Conservation (phyloP, 768 basidiomycete species). For the Porpolomopsis calyptriformis region DNA sequence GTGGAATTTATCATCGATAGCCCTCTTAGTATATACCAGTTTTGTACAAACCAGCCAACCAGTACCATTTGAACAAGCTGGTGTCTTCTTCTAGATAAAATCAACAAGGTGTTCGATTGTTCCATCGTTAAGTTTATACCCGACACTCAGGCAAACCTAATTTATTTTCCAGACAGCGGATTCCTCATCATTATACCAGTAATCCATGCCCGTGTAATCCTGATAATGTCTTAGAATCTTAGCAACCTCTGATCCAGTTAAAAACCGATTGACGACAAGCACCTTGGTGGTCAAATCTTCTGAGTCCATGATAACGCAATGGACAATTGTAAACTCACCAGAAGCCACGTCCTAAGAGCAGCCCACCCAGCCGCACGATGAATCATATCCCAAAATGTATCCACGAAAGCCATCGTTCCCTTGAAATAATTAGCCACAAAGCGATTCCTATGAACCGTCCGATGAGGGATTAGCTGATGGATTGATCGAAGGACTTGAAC, state of each 20-base stretch:
- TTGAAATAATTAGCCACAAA: slow-evolving; percentile 48
- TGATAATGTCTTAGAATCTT: slow-evolving; percentile 47
- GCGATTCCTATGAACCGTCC: slow-evolving; percentile 20
- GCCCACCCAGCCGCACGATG: slow-evolving; percentile 59
- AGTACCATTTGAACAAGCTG: too few relatives aligned
- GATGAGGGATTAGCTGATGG: neutral
- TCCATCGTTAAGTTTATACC: too few relatives aligned
- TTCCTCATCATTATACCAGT: slow-evolving; percentile 27
- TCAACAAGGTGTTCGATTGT: too few relatives aligned
- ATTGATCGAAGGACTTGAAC: slow-evolving; percentile 6
- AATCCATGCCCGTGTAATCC: slow-evolving; percentile 35
- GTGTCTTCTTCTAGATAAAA: too few relatives aligned
- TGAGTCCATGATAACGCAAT: neutral
- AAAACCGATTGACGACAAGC: slow-evolving; percentile 42
- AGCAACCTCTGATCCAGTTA: slow-evolving; percentile 40
- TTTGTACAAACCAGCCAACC: too few relatives aligned
- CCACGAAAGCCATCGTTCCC: slow-evolving; percentile 45
- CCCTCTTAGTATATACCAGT: too few relatives aligned
- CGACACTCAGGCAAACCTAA: too few relatives aligned
- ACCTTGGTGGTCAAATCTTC: slow-evolving; percentile 27
- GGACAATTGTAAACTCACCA: slow-evolving; percentile 30
- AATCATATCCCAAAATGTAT: slow-evolving; percentile 56
- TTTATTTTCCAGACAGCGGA: too few relatives aligned
- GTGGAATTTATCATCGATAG: too few relatives aligned
- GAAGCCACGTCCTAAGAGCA: slow-evolving; percentile 49